Evolutionary conservation across 2,329 filamentous ascomycete genomes (phyloP).

Genomic region (Fusarium secorum): DNA sequence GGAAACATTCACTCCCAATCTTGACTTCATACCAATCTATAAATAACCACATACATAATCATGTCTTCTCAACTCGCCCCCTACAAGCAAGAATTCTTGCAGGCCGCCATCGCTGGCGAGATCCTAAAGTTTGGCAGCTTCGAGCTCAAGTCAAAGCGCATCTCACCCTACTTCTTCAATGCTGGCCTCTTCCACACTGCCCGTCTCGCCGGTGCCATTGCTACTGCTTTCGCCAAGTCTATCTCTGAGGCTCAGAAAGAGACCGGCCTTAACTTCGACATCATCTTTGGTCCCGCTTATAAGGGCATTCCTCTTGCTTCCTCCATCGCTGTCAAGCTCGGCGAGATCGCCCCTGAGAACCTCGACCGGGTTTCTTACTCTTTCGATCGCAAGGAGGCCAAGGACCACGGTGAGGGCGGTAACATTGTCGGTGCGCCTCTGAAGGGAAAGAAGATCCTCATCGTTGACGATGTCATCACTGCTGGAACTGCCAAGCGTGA

Average conservation of each 20-base stretch:
- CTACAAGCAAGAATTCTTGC: conserved; percentile 78
- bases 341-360: conserved; percentile 69
- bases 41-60: neutral
- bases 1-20: neutral
- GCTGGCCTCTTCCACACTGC: conserved; percentile 89
- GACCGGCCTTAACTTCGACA: conserved; percentile 70
- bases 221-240: conserved; percentile 79
- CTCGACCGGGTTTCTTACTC: conserved; percentile 80
- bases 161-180: conserved; percentile 98
- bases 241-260: conserved; percentile 59
- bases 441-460: conserved; percentile 83
- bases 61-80: conserved; percentile 59
- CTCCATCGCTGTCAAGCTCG: conserved; percentile 77
- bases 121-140: conserved; percentile 85
- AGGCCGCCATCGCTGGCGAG: conserved; percentile 70
- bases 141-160: conserved; percentile 90
- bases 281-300: conserved; percentile 94
- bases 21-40: neutral
- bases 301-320: conserved; percentile 95
- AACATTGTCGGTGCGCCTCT: conserved; percentile 88
- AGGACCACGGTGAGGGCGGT: conserved; percentile 94
- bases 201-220: conserved; percentile 78
- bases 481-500: conserved; percentile 94
- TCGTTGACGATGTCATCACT: conserved; percentile 97
- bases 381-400: conserved; percentile 96